These are phyloP conservation scores for Raffaelea arxii DNA, from an alignment of 2,329 filamentous ascomycete species.

Conservation along the genomic window DNA sequence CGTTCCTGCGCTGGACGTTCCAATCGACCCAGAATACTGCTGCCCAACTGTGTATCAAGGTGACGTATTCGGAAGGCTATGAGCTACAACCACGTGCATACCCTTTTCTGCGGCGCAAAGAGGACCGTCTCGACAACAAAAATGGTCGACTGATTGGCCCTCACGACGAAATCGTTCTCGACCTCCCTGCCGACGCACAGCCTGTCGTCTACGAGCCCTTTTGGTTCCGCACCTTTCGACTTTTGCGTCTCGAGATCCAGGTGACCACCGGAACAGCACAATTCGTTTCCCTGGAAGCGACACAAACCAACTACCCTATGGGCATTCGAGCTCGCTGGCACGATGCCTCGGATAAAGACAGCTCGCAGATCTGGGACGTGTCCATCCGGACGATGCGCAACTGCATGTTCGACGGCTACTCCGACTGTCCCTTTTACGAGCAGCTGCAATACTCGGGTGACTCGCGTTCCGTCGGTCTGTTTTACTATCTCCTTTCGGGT, in stretches of 20 bases:
- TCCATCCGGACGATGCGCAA: conserved; percentile 22
- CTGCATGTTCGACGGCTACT: conserved; percentile 25
- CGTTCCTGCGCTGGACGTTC: conserved; percentile 16
- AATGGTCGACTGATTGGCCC: conserved; percentile 21
- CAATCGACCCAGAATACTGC: background rate
- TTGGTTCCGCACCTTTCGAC: conserved; percentile 29
- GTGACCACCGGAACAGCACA: conserved; percentile 15
- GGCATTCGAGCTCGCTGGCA: conserved; percentile 17
- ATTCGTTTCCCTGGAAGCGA: conserved; percentile 18
- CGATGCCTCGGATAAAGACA: conserved; percentile 9
- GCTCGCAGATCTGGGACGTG: conserved; percentile 15
- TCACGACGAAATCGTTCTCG: conserved; percentile 21
- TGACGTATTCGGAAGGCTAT: conserved; percentile 23
- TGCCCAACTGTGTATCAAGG: conserved; percentile 12
- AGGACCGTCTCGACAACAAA: conserved; percentile 22
- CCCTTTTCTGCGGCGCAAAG: conserved; percentile 28
- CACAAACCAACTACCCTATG: conserved; percentile 27
- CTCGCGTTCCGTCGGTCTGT: conserved; percentile 17
- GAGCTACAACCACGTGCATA: conserved; percentile 23
- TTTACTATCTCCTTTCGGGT: conserved; percentile 20
- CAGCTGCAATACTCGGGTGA: conserved; percentile 22
- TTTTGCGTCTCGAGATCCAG: conserved; percentile 21
- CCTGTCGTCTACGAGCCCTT: conserved; percentile 24
- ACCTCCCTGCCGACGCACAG: conserved; percentile 11
- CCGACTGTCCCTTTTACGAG: conserved; percentile 25